phyloP scores from a whole-genome alignment of 139 green algal species.

The Klebsormidium nitens region DNA sequence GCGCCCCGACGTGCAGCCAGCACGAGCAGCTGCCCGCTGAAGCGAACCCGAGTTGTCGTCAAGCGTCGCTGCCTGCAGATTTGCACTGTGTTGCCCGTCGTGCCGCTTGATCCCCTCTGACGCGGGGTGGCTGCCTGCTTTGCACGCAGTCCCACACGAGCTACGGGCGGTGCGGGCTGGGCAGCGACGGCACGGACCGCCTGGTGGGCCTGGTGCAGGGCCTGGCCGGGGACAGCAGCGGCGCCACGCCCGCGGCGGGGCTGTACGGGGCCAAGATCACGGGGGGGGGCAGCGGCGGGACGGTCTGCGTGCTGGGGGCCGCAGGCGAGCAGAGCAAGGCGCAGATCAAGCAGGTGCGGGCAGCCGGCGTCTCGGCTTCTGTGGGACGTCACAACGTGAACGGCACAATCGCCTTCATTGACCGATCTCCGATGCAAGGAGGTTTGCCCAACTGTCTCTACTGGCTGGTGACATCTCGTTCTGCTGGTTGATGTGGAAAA shows the following conservation, averaged over 20 bases:
- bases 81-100: neutral
- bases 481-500: conserved; percentile 3
- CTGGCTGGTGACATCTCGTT: neutral
- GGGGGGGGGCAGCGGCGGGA: conserved; percentile 82
- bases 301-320: conserved; percentile 65
- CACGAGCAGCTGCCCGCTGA: neutral
- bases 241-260: neutral
- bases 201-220: conserved; percentile 66
- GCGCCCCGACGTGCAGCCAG: neutral
- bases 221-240: conserved; percentile 20
- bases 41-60: neutral
- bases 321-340: conserved; percentile 2
- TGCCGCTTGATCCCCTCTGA: neutral
- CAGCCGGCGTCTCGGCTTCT: neutral
- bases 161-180: conserved; percentile 68
- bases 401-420: neutral
- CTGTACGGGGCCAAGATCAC: conserved; percentile 93
- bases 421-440: neutral
- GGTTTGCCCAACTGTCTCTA: neutral
- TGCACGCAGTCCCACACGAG: conserved; percentile 55
- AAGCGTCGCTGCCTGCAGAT: neutral
- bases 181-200: conserved; percentile 55
- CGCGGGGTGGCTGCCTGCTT: neutral
- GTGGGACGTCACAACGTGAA: neutral
- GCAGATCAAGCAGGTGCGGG: neutral